phyloP scores from a whole-genome alignment of 768 basidiomycete genomes.

The Rhodotorula toruloides region DNA sequence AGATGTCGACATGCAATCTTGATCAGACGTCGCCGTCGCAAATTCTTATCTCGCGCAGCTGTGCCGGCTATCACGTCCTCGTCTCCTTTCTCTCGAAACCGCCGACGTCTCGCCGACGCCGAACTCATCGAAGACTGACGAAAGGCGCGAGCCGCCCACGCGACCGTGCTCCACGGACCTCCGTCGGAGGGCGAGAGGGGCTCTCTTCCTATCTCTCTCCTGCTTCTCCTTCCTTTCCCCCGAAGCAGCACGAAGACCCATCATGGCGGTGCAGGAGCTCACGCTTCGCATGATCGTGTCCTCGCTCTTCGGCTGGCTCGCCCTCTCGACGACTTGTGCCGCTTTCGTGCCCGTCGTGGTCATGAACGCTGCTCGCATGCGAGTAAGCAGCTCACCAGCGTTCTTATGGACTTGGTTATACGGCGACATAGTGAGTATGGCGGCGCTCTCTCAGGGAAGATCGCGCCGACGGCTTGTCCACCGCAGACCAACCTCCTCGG shows the following conservation, averaged over 20 bases:
- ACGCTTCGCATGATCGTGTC: background rate
- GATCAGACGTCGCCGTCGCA: too few relatives aligned
- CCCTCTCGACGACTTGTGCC: background rate
- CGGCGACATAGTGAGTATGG: slow-evolving; percentile 4
- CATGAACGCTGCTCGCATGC: slow-evolving; percentile 8
- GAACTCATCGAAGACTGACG: too few relatives aligned
- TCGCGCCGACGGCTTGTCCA: too few relatives aligned
- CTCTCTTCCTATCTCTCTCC: background rate
- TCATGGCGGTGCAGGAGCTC: background rate
- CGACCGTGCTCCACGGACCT: too few relatives aligned
- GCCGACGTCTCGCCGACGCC: too few relatives aligned
- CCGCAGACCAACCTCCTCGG: slow-evolving; percentile 3
- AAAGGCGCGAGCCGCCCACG: too few relatives aligned
- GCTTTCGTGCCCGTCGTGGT: slow-evolving; percentile 17
- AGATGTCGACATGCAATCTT: too few relatives aligned
- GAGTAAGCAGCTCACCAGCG: background rate
- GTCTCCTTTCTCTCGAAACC: too few relatives aligned
- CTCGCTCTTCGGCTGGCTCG: background rate
- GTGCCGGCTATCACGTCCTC: too few relatives aligned
- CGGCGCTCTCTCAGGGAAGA: background rate
- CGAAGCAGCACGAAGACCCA: background rate
- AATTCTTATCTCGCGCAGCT: background rate
- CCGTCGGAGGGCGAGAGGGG: too few relatives aligned
- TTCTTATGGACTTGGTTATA: slow-evolving; percentile 4
- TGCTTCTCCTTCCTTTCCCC: background rate